Evolutionary conservation across 176 grass and related monocot species (phyloP), one percentile per base, ranked within the genome.

Genomic region (Carex kokanica): DNA sequence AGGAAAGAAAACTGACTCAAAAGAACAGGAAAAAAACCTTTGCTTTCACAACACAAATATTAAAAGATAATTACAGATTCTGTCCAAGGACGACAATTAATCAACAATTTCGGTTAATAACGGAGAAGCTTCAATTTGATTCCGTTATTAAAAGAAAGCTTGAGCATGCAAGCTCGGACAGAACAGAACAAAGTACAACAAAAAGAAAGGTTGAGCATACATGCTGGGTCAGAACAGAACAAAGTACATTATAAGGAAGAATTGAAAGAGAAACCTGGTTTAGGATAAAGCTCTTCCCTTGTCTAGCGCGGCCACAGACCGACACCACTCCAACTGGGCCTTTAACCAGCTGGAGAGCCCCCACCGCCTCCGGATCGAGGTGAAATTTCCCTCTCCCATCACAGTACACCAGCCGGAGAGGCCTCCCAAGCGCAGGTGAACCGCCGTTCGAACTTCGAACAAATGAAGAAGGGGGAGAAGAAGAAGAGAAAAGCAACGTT

Each of bases 221-320:
- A 61, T 61, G 20, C 59, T 6, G 18, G 17, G n/a, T 61, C 17
- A 61, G 59, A 61, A 61, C 59, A 24, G 59, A 43, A 78, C 25
- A 82, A 65, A 9, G 32, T 13, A 45, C 23, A 36, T 24, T 6
- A 61, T 17, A 21, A 12, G 13, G 66, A 32, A 34, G 24, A 64
- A 9, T 47, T 21, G 1, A 36, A 54, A 17, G 41, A 36, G 12
- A 41, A 71, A 95, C 90, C 88, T 92, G 86, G 71, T 95, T 92
- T 58, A 95, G 90, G 58, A 95, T 85, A 83, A 90, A 95, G 84
- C 93, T 95, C 93, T 95, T 95, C 60, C 93, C 93, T 83, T 94
- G 93, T 23, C 93, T 84, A 14, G 93, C 93, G 10, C 93, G 90
- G 40, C 90, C 93, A 57, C 93, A 95, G 38, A 95, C 88, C 31